Evolutionary conservation across 495 filamentous ascomycete genomes (phyloP), one percentile per base, ranked within the genome.

Genomic region (Coniosporium apollinis): DNA sequence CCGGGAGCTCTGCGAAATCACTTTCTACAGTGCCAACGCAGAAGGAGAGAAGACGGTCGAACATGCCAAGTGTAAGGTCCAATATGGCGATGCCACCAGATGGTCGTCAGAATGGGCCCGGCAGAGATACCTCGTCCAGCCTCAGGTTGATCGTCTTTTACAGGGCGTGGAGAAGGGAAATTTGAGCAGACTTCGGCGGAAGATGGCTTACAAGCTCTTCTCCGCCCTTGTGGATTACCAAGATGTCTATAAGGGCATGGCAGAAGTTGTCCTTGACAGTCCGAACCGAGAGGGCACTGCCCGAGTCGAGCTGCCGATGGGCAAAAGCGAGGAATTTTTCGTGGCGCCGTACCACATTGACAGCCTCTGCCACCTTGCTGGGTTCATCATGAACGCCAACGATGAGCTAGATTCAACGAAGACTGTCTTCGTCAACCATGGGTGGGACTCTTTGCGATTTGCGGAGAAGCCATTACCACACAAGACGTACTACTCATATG

Each of bases 181-280:
- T 21, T 34, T 41, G 28, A 29, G 54, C 33, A 48, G 47, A 30
- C 31, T 81, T 46, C 70, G 71, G 36, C 66, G 72, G 2, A 70
- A 72, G n/a, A 68, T 85, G 57, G 73, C 75, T 1, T 89, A 89
- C 58, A 79, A 80, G 48, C 59, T 85, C 9, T 78, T 87, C 43
- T 52, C 60, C n/a, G 60, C 74, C 28, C 57, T 85, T 3, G 79
- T 82, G 18, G 70, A 83, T 28, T 85, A 80, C 44, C 65, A 70
- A 28, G 54, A 54, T 1, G 65, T 69, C 19, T 89, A 80, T 56
- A 62, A 67, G 39, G 79, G 75, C 17, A 76, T 86, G 62, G 67
- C 78, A 36, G 77, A 85, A 37, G 75, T 87, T 30, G 73, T 82
- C 33, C 65, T 91, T 8, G 70, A 84, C 51, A 79, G 72, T 50